Evolutionary conservation across 2,329 filamentous ascomycete genomes (phyloP).

Genomic region (Colletotrichum sansevieriae): DNA sequence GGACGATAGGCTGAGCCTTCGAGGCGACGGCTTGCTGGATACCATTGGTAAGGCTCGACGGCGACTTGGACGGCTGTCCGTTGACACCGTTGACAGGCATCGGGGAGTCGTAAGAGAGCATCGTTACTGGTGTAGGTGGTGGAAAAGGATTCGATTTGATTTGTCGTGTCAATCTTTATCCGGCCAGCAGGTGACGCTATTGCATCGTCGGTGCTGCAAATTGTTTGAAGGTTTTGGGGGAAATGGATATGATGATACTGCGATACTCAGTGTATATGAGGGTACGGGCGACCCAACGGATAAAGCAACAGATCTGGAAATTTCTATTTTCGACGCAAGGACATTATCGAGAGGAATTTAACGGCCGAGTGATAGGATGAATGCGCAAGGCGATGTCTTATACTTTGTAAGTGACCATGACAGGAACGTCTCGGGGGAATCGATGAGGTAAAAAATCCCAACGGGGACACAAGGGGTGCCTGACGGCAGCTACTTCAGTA

Average conservation of each 20-base stretch:
- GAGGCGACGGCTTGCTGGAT: conserved; percentile 47
- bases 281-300: conserved; percentile 23
- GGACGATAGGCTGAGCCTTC: conserved; percentile 42
- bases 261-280: background rate
- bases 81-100: conserved; percentile 53
- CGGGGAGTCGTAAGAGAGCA: conserved; percentile 66
- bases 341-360: background rate
- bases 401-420: conserved; percentile 37
- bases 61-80: conserved; percentile 51
- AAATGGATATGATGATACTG: background rate
- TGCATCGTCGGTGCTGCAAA: conserved; percentile 4
- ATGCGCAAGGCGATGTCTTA: conserved; percentile 36
- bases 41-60: conserved; percentile 45
- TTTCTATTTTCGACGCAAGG: conserved; percentile 20
- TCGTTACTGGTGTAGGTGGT: conserved; percentile 44
- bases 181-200: conserved; percentile 25
- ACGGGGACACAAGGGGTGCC: conserved; percentile 37
- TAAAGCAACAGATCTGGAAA: background rate
- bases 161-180: background rate
- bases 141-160: background rate
- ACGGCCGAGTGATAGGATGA: background rate
- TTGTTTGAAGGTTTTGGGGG: background rate
- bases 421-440: conserved; percentile 28
- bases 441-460: conserved; percentile 40
- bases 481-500: conserved; percentile 32